Evolutionary conservation across 2,329 filamentous ascomycete species (phyloP), one percentile per base, ranked within the genome.

Genomic region (Fusarium mundagurra): DNA sequence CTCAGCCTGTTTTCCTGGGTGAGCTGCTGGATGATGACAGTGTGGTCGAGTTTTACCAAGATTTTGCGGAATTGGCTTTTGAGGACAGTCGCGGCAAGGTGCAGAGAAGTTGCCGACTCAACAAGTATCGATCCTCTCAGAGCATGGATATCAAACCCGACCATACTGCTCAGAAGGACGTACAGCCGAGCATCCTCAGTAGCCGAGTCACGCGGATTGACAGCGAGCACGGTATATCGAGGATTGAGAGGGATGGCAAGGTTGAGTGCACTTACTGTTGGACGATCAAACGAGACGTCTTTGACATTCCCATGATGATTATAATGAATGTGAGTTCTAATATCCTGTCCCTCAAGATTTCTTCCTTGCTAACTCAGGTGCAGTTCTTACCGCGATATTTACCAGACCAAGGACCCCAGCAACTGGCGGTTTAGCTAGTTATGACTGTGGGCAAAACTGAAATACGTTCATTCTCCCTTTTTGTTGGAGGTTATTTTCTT

Each of bases 291-390:
- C 89, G 96, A 73, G 96, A 99, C 83, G 94, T 96, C 45, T 98
- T 98, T 85, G 96, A 98, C 85, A 98, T 98, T 83, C 96, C 96
- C 29, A 98, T 98, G 94, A 88, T 98, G 85, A 97, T 98, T 83
- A 94, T 98, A 80, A 96, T 98, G 87, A 98, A 98, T 85, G 96
- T 98, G 83, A 92, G 95, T 92, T 39, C 27, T 44, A 13, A 10
- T 17, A 41, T 11, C 24, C 12, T 18, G n/a, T 33, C 27, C 24
- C 20, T 27, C 18, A 24, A 18, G 18, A 16, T 10, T 16, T 57
- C 17, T 22, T 22, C 11, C 20, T 11, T 54, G 18, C 51, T 63
- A 58, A 72, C 71, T 24, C 45, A 18, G 8, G 22, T 44, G 8
- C 68, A 91, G 89, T 91, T 91, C 76, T 79, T 91, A 63, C 89